Percentiles rank a stretch among this genome's conserved stretches.
Conservation (phyloP, 441 rosid genomes). For the Bocquillonia castaneifolia region DNA sequence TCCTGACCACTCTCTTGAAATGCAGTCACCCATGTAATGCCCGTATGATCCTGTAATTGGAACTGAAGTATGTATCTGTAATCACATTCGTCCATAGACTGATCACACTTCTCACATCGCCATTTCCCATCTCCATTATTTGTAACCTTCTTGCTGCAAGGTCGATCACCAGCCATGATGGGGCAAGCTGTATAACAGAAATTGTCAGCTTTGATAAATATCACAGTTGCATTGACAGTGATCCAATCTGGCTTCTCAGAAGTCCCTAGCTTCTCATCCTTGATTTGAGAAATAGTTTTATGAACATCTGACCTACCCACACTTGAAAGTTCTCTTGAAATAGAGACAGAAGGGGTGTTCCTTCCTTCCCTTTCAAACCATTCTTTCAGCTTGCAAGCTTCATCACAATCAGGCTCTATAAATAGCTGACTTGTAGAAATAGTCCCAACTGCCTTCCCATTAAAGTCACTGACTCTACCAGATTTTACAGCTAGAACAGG, state of each 20-base stretch:
- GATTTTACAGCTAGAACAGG: conserved; percentile 82
- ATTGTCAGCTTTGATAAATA: conserved; percentile 63
- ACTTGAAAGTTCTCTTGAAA: conserved; percentile 60
- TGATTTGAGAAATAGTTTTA: conserved; percentile 70
- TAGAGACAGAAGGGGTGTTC: conserved; percentile 51
- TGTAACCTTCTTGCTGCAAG: conserved; percentile 75
- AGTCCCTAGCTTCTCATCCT: conserved; percentile 80
- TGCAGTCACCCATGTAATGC: conserved; percentile 80
- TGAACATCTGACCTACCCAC: conserved; percentile 56
- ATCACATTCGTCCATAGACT: conserved; percentile 70
- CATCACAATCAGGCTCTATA: conserved; percentile 70
- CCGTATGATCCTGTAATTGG: conserved; percentile 92
- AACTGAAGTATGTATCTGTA: conserved; percentile 77
- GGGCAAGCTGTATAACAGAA: conserved; percentile 93
- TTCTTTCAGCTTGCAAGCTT: conserved; percentile 52
- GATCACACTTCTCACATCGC: conserved; percentile 84
- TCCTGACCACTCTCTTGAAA: conserved; percentile 83
- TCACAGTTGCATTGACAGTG: conserved; percentile 55
- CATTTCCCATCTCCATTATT: conserved; percentile 51
- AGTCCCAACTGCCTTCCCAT: conserved; percentile 71
- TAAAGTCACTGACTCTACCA: conserved; percentile 75
- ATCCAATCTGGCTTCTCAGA: conserved; percentile 86
- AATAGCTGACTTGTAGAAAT: conserved; percentile 74
- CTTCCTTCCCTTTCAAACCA: conserved; percentile 80
- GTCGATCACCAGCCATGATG: conserved; percentile 80